A percentile compares a stretch with the other conserved stretches of the same genome.
Conservation (phyloP, 768 basidiomycete species). For the Boletus sp. region DNA sequence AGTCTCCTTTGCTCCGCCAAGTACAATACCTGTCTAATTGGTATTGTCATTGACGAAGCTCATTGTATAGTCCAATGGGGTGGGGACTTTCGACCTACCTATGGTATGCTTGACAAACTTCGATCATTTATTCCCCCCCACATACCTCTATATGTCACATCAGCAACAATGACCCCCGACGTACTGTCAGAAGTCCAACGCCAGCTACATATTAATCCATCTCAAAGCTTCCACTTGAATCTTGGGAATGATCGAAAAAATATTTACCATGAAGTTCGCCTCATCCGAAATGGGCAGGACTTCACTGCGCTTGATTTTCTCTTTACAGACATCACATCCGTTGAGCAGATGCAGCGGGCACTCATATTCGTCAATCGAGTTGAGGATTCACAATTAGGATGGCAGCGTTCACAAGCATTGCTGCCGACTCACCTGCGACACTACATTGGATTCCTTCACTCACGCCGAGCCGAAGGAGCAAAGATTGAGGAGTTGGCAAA, state of each 20-base stretch:
- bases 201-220: not conserved
- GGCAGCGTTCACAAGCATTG: not conserved
- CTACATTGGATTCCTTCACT: not conserved
- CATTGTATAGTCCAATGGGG: not conserved
- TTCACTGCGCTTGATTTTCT: not conserved
- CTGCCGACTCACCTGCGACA: not conserved
- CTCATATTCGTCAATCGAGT: not conserved
- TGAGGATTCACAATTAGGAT: not conserved
- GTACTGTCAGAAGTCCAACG: not conserved
- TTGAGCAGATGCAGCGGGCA: not conserved
- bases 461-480: not conserved
- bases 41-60: not conserved
- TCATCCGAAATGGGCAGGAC: not conserved
- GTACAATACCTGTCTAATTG: not conserved
- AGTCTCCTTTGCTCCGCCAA: not conserved
- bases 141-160: not conserved
- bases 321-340: not conserved
- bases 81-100: not conserved
- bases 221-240: not conserved
- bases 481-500: too few species aligned
- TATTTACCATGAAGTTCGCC: not conserved
- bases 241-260: not conserved
- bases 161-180: not conserved
- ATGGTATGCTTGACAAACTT: not conserved
- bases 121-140: not conserved